These are phyloP conservation scores for Candida awuae DNA, from an alignment of 805 yeast species.

Conservation along the genomic window DNA sequence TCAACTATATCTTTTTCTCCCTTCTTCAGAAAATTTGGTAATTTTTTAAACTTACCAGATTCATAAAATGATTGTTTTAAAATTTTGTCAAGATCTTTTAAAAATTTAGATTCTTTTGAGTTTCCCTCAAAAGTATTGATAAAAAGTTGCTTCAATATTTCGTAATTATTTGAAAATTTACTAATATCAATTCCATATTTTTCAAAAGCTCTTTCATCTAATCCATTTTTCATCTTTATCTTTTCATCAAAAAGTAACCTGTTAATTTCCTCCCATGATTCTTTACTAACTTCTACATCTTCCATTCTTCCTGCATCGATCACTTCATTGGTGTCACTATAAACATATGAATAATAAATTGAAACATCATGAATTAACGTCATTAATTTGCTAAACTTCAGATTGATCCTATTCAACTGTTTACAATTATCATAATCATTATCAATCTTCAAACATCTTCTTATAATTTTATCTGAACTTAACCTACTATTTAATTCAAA, in stretches of 20 bases:
- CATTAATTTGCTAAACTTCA: slow-evolving; percentile 36
- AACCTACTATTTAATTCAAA: slow-evolving; percentile 19
- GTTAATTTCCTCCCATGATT: slow-evolving; percentile 34
- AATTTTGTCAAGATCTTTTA: slow-evolving; percentile 18
- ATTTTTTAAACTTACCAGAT: slow-evolving; percentile 4
- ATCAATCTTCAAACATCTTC: slow-evolving; percentile 66
- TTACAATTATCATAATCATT: slow-evolving; percentile 64
- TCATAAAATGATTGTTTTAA: slow-evolving; percentile 20
- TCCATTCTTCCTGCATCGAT: slow-evolving; percentile 24
- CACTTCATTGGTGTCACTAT: slow-evolving; percentile 28
- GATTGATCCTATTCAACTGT: slow-evolving; percentile 42
- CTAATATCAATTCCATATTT: slow-evolving; percentile 13
- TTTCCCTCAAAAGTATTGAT: slow-evolving; percentile 13
- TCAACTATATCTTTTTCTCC: slow-evolving; percentile 11
- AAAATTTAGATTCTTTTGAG: slow-evolving; percentile 18
- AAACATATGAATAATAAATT: slow-evolving; percentile 30
- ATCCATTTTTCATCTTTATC: slow-evolving; percentile 18
- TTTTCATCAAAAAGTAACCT: slow-evolving; percentile 26
- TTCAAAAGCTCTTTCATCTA: slow-evolving; percentile 15
- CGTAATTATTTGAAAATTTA: slow-evolving; percentile 20
- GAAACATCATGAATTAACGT: slow-evolving; percentile 39
- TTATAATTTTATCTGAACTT: slow-evolving; percentile 15
- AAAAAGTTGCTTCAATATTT: slow-evolving; percentile 19
- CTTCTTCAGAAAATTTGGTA: not conserved
- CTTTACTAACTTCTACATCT: slow-evolving; percentile 34